phyloP scores from a whole-genome alignment of 495 filamentous ascomycete genomes.

The Pseudevernia furfuracea region DNA sequence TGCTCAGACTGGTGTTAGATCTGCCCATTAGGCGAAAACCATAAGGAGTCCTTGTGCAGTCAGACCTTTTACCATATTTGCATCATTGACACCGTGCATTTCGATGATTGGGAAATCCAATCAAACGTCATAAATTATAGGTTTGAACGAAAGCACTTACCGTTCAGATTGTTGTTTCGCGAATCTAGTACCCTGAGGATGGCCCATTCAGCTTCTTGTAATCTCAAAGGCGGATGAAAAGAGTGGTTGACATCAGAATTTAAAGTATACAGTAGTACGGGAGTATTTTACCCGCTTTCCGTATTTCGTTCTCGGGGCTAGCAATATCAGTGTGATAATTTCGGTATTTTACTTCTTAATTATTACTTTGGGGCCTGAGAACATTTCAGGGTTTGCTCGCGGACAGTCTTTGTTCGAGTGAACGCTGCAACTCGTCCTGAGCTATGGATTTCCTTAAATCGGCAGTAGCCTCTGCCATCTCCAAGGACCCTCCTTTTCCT shows the following conservation, averaged over 20 bases:
- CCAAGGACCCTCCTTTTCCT: slow-evolving; percentile 85
- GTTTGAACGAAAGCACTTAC: neutral
- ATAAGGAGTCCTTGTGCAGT: slow-evolving; percentile 31
- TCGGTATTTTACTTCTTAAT: neutral
- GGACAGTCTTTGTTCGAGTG: neutral
- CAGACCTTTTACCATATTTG: slow-evolving; percentile 58
- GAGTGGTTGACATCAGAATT: neutral
- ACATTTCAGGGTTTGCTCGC: neutral
- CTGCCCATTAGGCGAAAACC: slow-evolving; percentile 25
- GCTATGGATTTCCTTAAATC: slow-evolving; percentile 96
- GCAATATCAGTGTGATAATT: neutral
- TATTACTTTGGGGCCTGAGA: neutral
- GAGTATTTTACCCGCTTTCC: neutral
- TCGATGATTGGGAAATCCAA: neutral
- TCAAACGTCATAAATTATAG: neutral
- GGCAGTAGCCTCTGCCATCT: slow-evolving; percentile 90
- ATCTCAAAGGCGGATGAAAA: neutral
- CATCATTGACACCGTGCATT: slow-evolving; percentile 44
- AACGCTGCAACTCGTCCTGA: neutral
- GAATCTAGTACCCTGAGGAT: neutral
- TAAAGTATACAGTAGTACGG: too few relatives aligned
- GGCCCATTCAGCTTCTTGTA: neutral
- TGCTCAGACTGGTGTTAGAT: slow-evolving; percentile 4
- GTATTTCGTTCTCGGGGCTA: neutral
- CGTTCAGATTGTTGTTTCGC: neutral